Base-by-base conservation (phyloP, 345 rosid genomes). In the Cardamine resedifolia region DNA sequence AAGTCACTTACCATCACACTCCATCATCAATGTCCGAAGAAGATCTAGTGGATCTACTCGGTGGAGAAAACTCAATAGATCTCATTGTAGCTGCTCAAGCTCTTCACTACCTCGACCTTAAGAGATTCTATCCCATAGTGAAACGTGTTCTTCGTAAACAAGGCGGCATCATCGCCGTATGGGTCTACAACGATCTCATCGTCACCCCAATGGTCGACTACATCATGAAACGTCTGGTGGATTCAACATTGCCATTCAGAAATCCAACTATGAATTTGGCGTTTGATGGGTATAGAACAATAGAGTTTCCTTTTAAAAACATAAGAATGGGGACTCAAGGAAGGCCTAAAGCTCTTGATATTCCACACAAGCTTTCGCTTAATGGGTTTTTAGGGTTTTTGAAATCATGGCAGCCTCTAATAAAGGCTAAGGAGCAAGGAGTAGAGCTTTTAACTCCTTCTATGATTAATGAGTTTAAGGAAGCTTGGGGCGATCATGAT, bases 401-500 rank as follows among this genome's bases (percentile, higher is more conserved):
- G 47, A 71, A 81, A 48, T 77, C 96, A 5, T 64, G 77, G 78
- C 82, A 91, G 2, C 85, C 84, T 1, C 60, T 78, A 6, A 68
- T 50, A 24, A 77, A 57, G 16, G 93, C 93, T 2, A 86, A 78
- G 47, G 81, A 84, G 9, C 45, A 78, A 68, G 90, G 91, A 0
- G 80, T 75, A 41, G 91, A 90, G 34, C 73, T 88, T 79, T 45
- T 90, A 63, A 24, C 86, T 16, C 78, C 74, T 26, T 65, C 3
- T 20, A 61, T 64, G 14, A 76, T 84, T 4, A 59, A 58, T 52
- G 88, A 80, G 34, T 56, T 90, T 12, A 82, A 77, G 74, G 55
- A 3, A 36, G 90, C 89, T 24, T 85, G 88, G 87, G 96, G 89
- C n/a, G n/a, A n/a, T n/a, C n/a, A n/a, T 20, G 83, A 87, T 4